Evolutionary conservation across 441 rosid genomes (phyloP).

Genomic region (Euphorbia schlechtendalii): DNA sequence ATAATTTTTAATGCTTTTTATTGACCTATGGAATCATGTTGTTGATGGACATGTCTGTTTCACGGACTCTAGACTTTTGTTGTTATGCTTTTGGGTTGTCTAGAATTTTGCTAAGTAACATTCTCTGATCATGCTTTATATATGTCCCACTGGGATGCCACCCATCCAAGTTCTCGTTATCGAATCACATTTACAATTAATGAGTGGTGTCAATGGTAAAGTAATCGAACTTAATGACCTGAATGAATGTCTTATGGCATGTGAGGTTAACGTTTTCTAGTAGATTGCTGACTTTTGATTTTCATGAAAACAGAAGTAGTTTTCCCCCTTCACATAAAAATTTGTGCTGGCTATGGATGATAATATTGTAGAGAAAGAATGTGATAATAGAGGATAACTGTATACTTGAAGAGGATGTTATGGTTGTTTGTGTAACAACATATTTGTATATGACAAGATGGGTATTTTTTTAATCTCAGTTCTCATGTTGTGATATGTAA

Average conservation of each 20-base stretch:
- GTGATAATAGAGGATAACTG: too few relatives aligned
- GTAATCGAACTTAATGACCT: not conserved
- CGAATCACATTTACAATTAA: not conserved
- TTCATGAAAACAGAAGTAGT: too few relatives aligned
- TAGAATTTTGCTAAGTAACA: not conserved
- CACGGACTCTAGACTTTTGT: constrained; percentile 3
- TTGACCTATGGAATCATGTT: constrained; percentile 3
- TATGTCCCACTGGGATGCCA: not conserved
- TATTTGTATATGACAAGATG: too few relatives aligned
- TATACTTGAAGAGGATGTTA: too few relatives aligned
- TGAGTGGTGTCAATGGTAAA: too few relatives aligned
- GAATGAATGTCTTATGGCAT: not conserved
- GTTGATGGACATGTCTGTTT: not conserved
- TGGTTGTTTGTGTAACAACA: too few relatives aligned
- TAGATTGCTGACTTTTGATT: too few relatives aligned
- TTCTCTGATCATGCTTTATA: not conserved
- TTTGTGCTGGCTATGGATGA: too few relatives aligned
- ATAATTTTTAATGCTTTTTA: not conserved
- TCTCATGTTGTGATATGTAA: too few relatives aligned
- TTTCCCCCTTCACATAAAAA: too few relatives aligned
- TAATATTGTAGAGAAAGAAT: too few relatives aligned
- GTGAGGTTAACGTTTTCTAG: not conserved
- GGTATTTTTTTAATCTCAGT: too few relatives aligned
- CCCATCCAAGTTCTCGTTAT: not conserved
- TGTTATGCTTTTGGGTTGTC: not conserved